Evolutionary conservation across 352 stramenopile species (phyloP), one percentile per base, ranked within the genome.

Genomic region (Pythium phragmitis): DNA sequence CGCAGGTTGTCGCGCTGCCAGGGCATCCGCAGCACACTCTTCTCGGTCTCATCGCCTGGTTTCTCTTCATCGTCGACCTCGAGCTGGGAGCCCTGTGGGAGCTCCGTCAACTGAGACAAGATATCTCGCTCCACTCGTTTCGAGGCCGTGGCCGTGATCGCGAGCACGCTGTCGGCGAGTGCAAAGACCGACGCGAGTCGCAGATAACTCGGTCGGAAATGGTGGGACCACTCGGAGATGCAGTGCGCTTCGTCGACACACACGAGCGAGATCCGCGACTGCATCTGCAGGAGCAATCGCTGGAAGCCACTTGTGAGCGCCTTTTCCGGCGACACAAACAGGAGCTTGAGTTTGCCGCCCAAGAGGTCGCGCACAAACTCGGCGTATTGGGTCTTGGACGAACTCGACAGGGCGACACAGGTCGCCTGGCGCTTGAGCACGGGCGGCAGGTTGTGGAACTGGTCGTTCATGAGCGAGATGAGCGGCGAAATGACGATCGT

Each of bases 221-320:
- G 94, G 61, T 98, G 92, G 3, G 86, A 96, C 96, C 96, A 98
- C 66, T 98, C 89, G 11, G 88, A 97, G 33, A 98, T 78, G 67
- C 95, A 98, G 68, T 98, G 96, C 5, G 92, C 93, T 80, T 98
- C 96, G 61, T 98, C 96, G 14, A 98, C 85, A 50, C 88, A 97
- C 1, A 98, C 85, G 16, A 98, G 81, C 23, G 80, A 87, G 21
- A 94, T 54, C 3, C 80, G 72, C 34, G 74, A 60, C 3, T 70
- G 68, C 5, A 85, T 75, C 42, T 80, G 65, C 2, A 57, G 56
- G 17, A 94, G 55, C 17, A 95, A 62, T n/a, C 74, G 51, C 58
- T 89, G 80, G 62, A 98, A 96, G 1, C 88, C 85, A 3, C 79
- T 77, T 16, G 85, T 89, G 26, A 96, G 70, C 0, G 96, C 83